phyloP scores from a whole-genome alignment of 352 stramenopile genomes.

The Saprolegnia parasitica region DNA sequence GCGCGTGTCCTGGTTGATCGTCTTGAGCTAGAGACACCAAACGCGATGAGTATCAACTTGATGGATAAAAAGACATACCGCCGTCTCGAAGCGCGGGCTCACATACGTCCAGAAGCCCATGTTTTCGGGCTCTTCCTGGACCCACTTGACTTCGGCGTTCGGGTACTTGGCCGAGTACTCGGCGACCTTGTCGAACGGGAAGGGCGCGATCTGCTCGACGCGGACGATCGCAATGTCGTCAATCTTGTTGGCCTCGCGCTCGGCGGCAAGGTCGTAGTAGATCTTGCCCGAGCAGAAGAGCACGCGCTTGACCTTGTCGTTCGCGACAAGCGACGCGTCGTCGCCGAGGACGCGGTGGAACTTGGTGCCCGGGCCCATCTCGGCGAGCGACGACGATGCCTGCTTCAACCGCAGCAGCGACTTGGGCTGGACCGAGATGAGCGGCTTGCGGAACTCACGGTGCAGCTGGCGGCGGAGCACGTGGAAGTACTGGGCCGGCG shows the following conservation, averaged over 20 bases:
- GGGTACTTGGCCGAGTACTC: constrained; percentile 81
- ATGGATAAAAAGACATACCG: constrained; percentile 27
- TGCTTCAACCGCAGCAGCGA: constrained; percentile 91
- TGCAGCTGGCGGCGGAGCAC: constrained; percentile 90
- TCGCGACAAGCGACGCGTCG: constrained; percentile 46
- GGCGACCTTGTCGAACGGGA: constrained; percentile 95
- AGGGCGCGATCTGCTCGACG: constrained; percentile 96
- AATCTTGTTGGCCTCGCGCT: constrained; percentile 83
- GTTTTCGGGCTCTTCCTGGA: constrained; percentile 96
- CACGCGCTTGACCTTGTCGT: constrained; percentile 67
- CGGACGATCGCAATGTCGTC: constrained; percentile 87
- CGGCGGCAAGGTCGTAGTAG: constrained; percentile 94
- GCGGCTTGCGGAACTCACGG: constrained; percentile 96
- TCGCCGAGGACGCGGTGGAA: constrained; percentile 92
- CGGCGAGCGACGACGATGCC: constrained; percentile 87
- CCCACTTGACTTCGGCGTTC: constrained; percentile 93
- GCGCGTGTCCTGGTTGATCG: constrained; percentile 86
- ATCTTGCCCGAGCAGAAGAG: constrained; percentile 96
- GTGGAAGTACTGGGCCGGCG: constrained; percentile 91
- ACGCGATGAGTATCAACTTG: too few species aligned
- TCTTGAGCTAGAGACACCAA: constrained; percentile 41
- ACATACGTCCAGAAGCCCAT: constrained; percentile 96
- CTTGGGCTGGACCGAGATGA: constrained; percentile 96
- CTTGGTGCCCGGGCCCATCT: constrained; percentile 90
- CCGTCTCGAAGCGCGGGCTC: constrained; percentile 92